Evolutionary conservation across 148 eudicot species (phyloP).

Genomic region (Rhododendron simsii): DNA sequence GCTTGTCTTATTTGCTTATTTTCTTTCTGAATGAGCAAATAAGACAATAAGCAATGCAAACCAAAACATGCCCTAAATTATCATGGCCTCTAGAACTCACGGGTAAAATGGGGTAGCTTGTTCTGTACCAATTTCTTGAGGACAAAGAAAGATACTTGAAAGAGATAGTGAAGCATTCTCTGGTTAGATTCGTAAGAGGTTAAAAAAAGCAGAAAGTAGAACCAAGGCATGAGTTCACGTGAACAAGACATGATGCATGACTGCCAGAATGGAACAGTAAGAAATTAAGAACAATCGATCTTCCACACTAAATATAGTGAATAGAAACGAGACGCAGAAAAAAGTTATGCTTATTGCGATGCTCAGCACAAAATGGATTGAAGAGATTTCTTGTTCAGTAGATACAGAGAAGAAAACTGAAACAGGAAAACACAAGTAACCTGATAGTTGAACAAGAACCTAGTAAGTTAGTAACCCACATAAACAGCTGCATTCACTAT

Average conservation of each 20-base stretch:
- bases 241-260: background rate
- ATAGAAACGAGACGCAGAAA: background rate
- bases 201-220: background rate
- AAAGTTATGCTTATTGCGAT: background rate
- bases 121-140: background rate
- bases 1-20: no score
- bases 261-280: background rate
- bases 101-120: background rate
- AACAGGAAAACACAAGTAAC: background rate
- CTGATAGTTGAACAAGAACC: conserved; percentile 1
- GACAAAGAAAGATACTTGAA: background rate
- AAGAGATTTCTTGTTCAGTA: background rate
- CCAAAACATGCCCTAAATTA: no score
- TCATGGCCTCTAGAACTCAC: background rate
- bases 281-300: background rate
- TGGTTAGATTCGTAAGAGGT: background rate
- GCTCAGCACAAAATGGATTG: background rate
- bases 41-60: background rate
- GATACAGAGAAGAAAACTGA: conserved; percentile 2
- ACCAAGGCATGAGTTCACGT: background rate
- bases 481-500: conserved; percentile 98
- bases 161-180: background rate
- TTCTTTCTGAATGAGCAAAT: no score
- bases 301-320: background rate
- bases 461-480: conserved; percentile 56